phyloP scores from a whole-genome alignment of 2,329 filamentous ascomycete species.

The Dactylellina cionopaga region DNA sequence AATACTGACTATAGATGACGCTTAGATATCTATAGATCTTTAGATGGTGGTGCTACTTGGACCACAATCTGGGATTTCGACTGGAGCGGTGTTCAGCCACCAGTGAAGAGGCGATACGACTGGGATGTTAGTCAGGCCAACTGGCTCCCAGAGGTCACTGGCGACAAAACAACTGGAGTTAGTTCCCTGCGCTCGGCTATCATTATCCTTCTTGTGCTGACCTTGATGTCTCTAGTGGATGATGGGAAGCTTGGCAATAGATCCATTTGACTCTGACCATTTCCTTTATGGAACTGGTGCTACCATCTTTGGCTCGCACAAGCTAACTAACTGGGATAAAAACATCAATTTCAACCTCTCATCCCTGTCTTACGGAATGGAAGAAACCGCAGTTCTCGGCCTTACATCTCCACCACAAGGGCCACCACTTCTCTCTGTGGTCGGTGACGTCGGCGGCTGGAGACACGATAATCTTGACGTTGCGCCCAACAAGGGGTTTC shows the following conservation, averaged over 20 bases:
- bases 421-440: conserved; percentile 66
- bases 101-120: conserved; percentile 64
- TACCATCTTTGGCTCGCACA: conserved; percentile 67
- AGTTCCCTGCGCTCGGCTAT: conserved; percentile 60
- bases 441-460: conserved; percentile 67
- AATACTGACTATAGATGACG: background rate
- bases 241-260: conserved; percentile 70
- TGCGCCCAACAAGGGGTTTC: conserved; percentile 64
- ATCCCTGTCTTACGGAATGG: conserved; percentile 67
- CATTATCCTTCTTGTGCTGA: conserved; percentile 53
- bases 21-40: conserved; percentile 66
- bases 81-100: conserved; percentile 60
- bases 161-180: conserved; percentile 52
- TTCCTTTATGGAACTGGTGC: conserved; percentile 70
- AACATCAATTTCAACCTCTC: conserved; percentile 64
- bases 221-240: conserved; percentile 66
- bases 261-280: conserved; percentile 70
- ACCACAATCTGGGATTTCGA: conserved; percentile 67
- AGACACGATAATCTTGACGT: conserved; percentile 61
- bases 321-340: conserved; percentile 68
- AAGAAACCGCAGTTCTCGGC: conserved; percentile 66
- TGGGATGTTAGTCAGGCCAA: conserved; percentile 62
- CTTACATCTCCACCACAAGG: conserved; percentile 66
- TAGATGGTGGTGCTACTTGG: conserved; percentile 68
- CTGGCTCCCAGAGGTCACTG: conserved; percentile 44